Evolutionary conservation across 768 basidiomycete genomes (phyloP), one percentile per base, ranked within the genome.

Genomic region (Podaxis rugospora): DNA sequence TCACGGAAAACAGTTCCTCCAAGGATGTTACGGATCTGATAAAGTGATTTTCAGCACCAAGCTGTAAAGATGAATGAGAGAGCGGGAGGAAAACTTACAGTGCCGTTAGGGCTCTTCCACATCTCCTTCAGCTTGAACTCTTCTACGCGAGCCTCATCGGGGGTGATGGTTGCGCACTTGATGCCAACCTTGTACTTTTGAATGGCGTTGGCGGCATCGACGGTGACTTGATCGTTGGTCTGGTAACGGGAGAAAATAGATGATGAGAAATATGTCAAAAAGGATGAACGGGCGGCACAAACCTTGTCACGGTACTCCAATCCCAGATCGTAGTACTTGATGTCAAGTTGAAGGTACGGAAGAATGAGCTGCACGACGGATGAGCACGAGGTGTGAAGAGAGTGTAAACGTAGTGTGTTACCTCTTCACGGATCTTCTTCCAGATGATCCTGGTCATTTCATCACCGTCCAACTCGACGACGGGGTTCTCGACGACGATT

Each of bases 381-480:
- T 21, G 56, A 5, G 39, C 11, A 54, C 42, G 21, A 57, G 39
- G 11, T 14, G 49, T 35, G 28, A 13, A 54, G 25, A 27, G 44
- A 35, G 59, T 27, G 44, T 37, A 42, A 47, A 40, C 42, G 51
- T 52, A 44, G 36, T 25, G 16, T 75, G 83, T 62, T 59, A 93
- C 94, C 85, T 97, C 93, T 69, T 97, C 91, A 61, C 92, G 82
- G 70, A 95, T 95, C 81, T 94, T 94, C 85, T 94, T 95, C 94
- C 93, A 98, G 72, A 98, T 99, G 69, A 99, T 97, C 66, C 96
- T 82, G 36, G 96, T 99, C 96, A 98, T 98, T 78, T 99, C 96
- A 75, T 97, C 95, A 51, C 95, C 95, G 72, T 98, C 95, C 55
- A 98, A 84, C 77, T 97, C 95, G 51, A 97, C 94, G 50, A 97